A percentile compares a stretch with the other conserved stretches of the same genome.
These are phyloP conservation scores for Trichosporon faecale DNA, from an alignment of 1,284 basidiomycete genomes.

Conservation along the genomic window DNA sequence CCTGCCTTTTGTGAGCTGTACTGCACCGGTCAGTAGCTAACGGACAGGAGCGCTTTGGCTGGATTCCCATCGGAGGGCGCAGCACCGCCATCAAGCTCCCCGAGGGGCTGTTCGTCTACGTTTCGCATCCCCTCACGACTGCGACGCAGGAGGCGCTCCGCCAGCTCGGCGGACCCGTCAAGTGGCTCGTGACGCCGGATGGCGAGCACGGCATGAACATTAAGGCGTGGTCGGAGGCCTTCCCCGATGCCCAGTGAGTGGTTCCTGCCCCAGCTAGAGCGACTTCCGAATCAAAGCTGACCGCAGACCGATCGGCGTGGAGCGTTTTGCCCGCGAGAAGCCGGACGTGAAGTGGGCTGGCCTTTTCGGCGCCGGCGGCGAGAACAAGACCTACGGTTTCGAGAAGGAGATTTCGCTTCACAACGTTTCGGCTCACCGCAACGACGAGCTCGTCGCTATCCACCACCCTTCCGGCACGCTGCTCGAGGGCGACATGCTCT, in stretches of 20 bases:
- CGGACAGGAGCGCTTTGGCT: constrained; percentile 57
- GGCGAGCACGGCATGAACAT: constrained; percentile 55
- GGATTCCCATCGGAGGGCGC: constrained; percentile 72
- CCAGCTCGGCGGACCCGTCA: constrained; percentile 68
- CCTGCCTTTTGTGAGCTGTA: constrained; percentile 46
- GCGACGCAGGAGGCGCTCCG: constrained; percentile 70
- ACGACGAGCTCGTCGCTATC: constrained; percentile 85
- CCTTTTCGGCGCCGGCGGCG: constrained; percentile 47
- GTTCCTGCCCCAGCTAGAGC: neutral
- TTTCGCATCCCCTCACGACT: constrained; percentile 72
- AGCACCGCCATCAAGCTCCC: constrained; percentile 76
- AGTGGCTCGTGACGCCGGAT: constrained; percentile 58
- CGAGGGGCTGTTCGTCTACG: constrained; percentile 77
- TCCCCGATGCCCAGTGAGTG: constrained; percentile 68
- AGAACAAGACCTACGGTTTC: constrained; percentile 64
- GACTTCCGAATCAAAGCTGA: neutral
- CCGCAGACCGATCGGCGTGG: constrained; percentile 52
- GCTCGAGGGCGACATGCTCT: constrained; percentile 80
- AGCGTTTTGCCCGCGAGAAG: constrained; percentile 51
- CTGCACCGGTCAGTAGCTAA: neutral
- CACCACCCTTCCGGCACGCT: constrained; percentile 74
- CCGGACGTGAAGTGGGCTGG: constrained; percentile 53
- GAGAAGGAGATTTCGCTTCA: constrained; percentile 64
- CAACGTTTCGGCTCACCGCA: constrained; percentile 76
- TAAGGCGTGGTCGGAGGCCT: constrained; percentile 57